Evolutionary conservation across 176 grass and related monocot genomes (phyloP), one percentile per base, ranked within the genome.

Genomic region (bread wheat (Triticum aestivum)): DNA sequence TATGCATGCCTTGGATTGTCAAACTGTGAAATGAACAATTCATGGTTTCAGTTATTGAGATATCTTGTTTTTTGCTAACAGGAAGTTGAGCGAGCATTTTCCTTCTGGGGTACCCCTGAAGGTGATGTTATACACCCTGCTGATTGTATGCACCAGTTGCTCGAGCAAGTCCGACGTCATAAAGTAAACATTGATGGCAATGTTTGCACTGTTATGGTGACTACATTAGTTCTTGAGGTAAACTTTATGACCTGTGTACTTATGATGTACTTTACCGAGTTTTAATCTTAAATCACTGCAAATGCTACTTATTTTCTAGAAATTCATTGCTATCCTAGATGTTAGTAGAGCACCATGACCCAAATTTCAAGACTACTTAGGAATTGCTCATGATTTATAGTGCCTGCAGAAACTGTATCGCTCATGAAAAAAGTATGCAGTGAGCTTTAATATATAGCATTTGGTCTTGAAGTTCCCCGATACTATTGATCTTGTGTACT

Each of bases 211-310:
- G 97, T 99, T 66, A 97, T 99, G 97, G 97, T 99, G 59, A 99
- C 97, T 78, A 99, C 97, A 74, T 86, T 99, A 80, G 97, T 99
- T 89, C 97, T 99, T 51, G 94, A 99, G 97, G 97, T 93, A 90
- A 84, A 41, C 6, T 88, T 90, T 45, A 17, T 69, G 32, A 15
- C 38, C 38, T 41, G 33, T 79, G 11, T 79, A 47, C 12, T 71
- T 64, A 52, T 12, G 61, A 54, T 81, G 26, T 79, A 65, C 11
- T 85, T 65, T 37, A 44, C 24, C 1, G 3, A 75, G 49, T 68
- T 80, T 67, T 65, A 56, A 3, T 74, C 34, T 79, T 8, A 21
- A 12, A 30, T 59, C 5, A 18, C 23, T 78, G 30, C 24, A 44
- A 71, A 52, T 78, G 6, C 0, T 61, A 58, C 24, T 17, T 13